phyloP scores from a whole-genome alignment of 2,329 filamentous ascomycete species.

The Didymosphaeria variabile region DNA sequence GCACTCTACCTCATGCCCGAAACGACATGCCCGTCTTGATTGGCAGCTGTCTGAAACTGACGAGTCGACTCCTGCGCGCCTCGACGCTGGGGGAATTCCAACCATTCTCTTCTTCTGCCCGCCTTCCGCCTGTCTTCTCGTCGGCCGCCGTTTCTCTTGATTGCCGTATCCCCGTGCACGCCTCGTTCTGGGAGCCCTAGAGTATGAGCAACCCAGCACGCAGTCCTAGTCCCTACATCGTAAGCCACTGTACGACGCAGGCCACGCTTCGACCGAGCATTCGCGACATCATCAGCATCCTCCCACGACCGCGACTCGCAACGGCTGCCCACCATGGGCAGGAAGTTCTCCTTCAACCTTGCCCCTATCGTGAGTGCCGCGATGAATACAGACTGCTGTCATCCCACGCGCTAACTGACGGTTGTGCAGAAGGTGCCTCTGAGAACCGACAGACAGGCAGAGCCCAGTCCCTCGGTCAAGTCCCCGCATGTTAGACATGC shows the following conservation, averaged over 20 bases:
- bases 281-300: neutral
- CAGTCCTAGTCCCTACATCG: neutral
- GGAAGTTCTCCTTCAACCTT: slow-evolving; percentile 57
- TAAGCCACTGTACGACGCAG: neutral
- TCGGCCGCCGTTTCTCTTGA: neutral
- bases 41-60: slow-evolving; percentile 5
- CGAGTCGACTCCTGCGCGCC: slow-evolving; percentile 9
- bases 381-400: slow-evolving; percentile 5
- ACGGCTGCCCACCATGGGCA: slow-evolving; percentile 44
- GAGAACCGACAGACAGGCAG: slow-evolving; percentile 44
- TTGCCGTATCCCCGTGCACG: neutral
- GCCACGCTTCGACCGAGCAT: neutral
- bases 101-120: slow-evolving; percentile 2
- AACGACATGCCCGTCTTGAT: neutral
- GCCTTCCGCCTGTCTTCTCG: neutral
- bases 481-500: slow-evolving; percentile 33
- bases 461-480: slow-evolving; percentile 30
- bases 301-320: neutral
- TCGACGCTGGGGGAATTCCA: neutral
- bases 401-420: slow-evolving; percentile 24
- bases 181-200: neutral
- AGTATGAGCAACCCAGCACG: neutral
- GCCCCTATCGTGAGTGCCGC: slow-evolving; percentile 50
- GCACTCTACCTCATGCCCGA: neutral
- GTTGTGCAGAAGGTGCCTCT: slow-evolving; percentile 43